Evolutionary conservation across 371 early-diverging fungal genomes (phyloP), one percentile per base, ranked within the genome.

Genomic region (Fennellomyces sp.): DNA sequence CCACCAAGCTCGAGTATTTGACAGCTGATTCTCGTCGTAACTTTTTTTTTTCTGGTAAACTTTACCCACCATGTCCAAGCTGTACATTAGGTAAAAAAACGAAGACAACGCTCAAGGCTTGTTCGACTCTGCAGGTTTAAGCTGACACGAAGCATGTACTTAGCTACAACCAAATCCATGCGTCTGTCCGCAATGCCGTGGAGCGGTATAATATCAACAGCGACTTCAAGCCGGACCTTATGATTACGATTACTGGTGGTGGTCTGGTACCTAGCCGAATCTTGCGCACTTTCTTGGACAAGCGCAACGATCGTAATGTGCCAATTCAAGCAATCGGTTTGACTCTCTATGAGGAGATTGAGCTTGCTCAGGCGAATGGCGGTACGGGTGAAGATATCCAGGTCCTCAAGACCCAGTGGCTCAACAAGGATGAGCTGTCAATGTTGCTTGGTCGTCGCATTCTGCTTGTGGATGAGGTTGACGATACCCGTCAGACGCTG

Each of bases 331-430:
- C 89, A 28, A 88, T 91, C 27, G 90, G 90, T 17, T 80, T 91
- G 28, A 88, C 89, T 2, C 74, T 91, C 15, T 91, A 91, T 61
- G 91, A 91, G 63, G 89, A 91, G 61, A 72, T 91, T 21, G 87
- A 87, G 51, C 66, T 75, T 55, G 73, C 73, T 61, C 72, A 73
- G 52, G 75, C 72, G 7, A 61, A 72, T 19, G 70, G 76, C 54
- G 63, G 64, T 13, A 64, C 66, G 17, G 68, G 66, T 17, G 72
- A 71, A 25, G 42, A 45, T 17, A 51, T 72, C 10, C 78, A 83
- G 61, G 91, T 91, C 1, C 81, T 82, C 73, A 91, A 91, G 81
- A 90, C 90, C 5, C 91, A 91, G 59, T 91, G 91, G 91, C 82
- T 91, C 51, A 88, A 90, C 68, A 80, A 83, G 54, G 80, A 84